Evolutionary conservation across 345 rosid genomes (phyloP), one percentile per base, ranked within the genome.

Genomic region (Pelargonium nanum): DNA sequence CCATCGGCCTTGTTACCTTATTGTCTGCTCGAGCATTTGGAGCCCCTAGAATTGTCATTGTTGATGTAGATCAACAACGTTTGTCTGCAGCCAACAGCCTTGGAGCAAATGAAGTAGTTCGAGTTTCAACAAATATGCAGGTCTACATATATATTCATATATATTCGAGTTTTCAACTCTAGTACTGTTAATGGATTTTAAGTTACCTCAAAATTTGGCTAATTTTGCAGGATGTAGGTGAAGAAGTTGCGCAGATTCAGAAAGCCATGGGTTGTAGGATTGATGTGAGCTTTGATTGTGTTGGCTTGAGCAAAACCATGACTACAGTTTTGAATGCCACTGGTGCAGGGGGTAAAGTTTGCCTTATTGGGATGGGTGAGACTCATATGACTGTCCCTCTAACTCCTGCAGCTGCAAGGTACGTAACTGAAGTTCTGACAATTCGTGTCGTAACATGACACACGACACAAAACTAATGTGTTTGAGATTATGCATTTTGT

Each of bases 11-110:
- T n/a, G 81, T 93, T 24, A 84, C 94, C 2, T 57, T 93, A 83
- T 64, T 89, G 57, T 85, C 96, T 48, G 96, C 99, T 65, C 90
- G 79, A 6, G 97, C 99, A 28, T 93, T 93, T 56, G 90, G 96
- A 53, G 85, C 94, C 21, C 92, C 97, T 10, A 84, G 79, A 70
- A 72, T 93, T 25, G 74, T 89, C 55, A 74, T 93, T 62, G 85
- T 73, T 16, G 97, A 93, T 74, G 90, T 89, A 20, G 92, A 89
- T 60, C 85, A 73, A 17, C 55, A 69, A 21, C 81, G 99, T 23
- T 72, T 87, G 65, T 80, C 90, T 1, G 75, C 87, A 61, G 99
- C 96, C 0, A 81, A 87, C 69, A 65, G 74, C 54, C 88, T 93
- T 1, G 95, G 95, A 4, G 96, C 88, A 2, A 74, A 84, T 62